Evolutionary conservation across 805 yeast genomes (phyloP), one percentile per base, ranked within the genome.

Genomic region (Cyberlindnera sargentensis): DNA sequence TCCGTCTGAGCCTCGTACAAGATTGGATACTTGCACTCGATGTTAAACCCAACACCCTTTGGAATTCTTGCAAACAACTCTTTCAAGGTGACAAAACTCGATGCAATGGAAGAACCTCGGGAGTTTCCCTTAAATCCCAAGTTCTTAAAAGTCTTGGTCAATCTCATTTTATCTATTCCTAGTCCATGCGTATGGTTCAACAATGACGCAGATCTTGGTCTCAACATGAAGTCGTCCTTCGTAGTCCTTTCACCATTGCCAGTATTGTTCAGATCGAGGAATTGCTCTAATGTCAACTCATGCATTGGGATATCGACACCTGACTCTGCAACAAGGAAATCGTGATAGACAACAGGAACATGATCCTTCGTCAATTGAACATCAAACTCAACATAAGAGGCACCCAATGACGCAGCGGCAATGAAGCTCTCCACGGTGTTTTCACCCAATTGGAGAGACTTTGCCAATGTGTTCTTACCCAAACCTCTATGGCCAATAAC

Each of bases 261-360:
- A 27, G 51, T 52, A 34, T 63, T 65, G 41, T 70, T 71, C 56
- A 63, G 71, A 28, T 78, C 76, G 58, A 86, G 66, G 53, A 91
- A 91, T 62, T 91, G 98, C 60, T 91, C 97, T 25, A 81, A 70
- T 0, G 98, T 90, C 57, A 91, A 68, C 28, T 83, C 79, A 64
- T 90, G 96, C 96, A 91, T 90, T 4, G 98, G 97, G 40, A 90
- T 83, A 65, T 91, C 98, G 40, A 86, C 88, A 15, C 98, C 98
- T 5, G 95, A 81, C 58, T 91, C 98, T 3, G 96, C 95, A 40
- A 91, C 96, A 36, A 87, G 62, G 58, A 91, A 91, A 60, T 91
- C 98, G 62, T 91, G 98, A 58, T 91, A 91, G 28, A 91, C 84
- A 6, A 91, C 98, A 3, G 98, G 97, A 8, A 87, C 80, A 50